Evolutionary conservation across 1,139 yeast genomes (phyloP).

Genomic region (Sugiyamaella pinicola): DNA sequence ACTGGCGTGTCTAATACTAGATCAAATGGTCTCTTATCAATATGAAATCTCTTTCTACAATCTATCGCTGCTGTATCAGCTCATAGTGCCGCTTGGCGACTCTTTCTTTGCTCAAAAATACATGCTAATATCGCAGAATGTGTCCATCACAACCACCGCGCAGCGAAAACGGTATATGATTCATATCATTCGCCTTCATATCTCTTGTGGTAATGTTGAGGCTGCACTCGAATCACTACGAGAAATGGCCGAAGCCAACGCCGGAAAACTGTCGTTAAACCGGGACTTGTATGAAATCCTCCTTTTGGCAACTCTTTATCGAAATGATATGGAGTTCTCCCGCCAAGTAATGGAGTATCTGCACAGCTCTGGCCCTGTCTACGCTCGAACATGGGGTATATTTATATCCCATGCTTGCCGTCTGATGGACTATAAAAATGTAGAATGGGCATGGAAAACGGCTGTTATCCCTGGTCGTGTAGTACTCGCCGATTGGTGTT

Average conservation of each 20-base stretch:
- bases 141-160: constrained; percentile 8
- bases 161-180: constrained; percentile 19
- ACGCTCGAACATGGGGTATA: constrained; percentile 43
- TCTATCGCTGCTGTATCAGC: constrained; percentile 21
- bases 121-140: constrained; percentile 5
- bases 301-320: constrained; percentile 33
- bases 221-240: constrained; percentile 33
- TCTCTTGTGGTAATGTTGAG: constrained; percentile 34
- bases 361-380: constrained; percentile 30
- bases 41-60: constrained; percentile 16
- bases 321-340: constrained; percentile 39
- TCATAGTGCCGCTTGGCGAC: constrained; percentile 25
- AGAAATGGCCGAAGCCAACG: constrained; percentile 29
- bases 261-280: constrained; percentile 27
- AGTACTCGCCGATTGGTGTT: constrained; percentile 38
- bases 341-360: constrained; percentile 35
- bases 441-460: constrained; percentile 37
- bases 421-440: constrained; percentile 31
- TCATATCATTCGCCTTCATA: constrained; percentile 30
- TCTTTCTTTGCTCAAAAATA: constrained; percentile 14
- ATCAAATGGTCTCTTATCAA: constrained; percentile 18
- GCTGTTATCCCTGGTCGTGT: constrained; percentile 40
- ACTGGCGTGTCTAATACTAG: constrained; percentile 21
- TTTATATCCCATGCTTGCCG: constrained; percentile 36
- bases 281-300: constrained; percentile 36